Conservation (phyloP, 2,329 filamentous ascomycete genomes). For the Aspergillus aculeatinus region DNA sequence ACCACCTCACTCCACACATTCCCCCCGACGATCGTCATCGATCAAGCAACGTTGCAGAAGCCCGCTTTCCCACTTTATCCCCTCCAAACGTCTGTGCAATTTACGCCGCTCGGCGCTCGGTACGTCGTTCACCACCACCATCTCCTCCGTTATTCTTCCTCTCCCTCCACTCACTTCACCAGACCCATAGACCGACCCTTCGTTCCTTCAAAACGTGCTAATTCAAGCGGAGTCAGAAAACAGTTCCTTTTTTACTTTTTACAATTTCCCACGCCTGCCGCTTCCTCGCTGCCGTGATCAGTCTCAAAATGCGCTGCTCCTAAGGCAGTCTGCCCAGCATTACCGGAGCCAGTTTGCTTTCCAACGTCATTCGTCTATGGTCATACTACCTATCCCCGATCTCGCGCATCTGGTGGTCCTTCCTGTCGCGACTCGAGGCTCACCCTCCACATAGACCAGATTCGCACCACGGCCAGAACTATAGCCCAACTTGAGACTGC, state of each 20-base stretch:
- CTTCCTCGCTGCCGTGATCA: constrained; percentile 11
- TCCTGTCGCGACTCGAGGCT: constrained; percentile 13
- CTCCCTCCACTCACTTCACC: not conserved
- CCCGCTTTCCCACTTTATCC: constrained; percentile 13
- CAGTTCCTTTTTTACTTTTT: not conserved
- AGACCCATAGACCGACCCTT: not conserved
- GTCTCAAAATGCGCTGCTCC: constrained; percentile 28
- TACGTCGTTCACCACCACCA: not conserved
- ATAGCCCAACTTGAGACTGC: not conserved
- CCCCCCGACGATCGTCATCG: constrained; percentile 9
- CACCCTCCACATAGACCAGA: constrained; percentile 14
- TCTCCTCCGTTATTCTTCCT: constrained; percentile 2
- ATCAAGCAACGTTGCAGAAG: constrained; percentile 20
- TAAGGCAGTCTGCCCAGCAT: constrained; percentile 28
- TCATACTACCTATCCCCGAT: constrained; percentile 34
- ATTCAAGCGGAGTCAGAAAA: not conserved
- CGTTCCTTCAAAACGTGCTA: not conserved
- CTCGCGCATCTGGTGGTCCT: constrained; percentile 15
- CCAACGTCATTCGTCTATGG: constrained; percentile 32
- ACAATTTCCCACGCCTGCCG: not conserved
- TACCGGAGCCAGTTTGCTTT: constrained; percentile 27
- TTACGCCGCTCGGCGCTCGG: constrained; percentile 22
- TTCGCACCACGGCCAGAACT: not conserved
- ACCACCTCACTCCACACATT: not conserved
- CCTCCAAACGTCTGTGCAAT: constrained; percentile 13